A percentile compares a stretch with the other conserved stretches of the same genome.
Evolutionary conservation across 371 early-diverging fungal species (phyloP).

Genomic region (Actinomortierella wolfii): DNA sequence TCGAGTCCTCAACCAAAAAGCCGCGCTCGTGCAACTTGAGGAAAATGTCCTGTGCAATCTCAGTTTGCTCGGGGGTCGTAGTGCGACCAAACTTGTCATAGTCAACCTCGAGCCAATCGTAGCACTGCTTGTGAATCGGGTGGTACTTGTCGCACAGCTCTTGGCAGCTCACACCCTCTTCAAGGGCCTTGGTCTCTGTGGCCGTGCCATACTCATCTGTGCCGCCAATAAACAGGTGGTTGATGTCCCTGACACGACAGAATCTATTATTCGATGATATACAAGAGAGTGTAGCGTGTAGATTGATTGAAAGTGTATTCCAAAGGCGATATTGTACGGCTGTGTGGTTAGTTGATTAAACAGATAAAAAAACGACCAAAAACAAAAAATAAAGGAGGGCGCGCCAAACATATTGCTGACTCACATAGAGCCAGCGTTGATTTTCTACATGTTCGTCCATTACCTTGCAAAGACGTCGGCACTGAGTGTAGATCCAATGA

Average conservation of each 20-base stretch:
- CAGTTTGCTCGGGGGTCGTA: slow-evolving; percentile 87
- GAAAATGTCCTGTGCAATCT: slow-evolving; percentile 96
- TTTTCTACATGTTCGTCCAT: not conserved
- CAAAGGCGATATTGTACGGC: not conserved
- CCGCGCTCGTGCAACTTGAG: slow-evolving; percentile 78
- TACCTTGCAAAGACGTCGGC: slow-evolving; percentile 98
- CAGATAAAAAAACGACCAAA: not conserved
- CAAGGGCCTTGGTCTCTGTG: slow-evolving; percentile 99
- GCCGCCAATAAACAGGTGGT: slow-evolving; percentile 96
- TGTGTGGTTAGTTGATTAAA: not conserved
- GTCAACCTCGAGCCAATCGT: slow-evolving; percentile 96
- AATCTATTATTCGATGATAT: slow-evolving; percentile 56
- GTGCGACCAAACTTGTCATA: slow-evolving; percentile 99
- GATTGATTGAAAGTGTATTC: not conserved
- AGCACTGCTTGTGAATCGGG: slow-evolving; percentile 87
- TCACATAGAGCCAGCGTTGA: not conserved
- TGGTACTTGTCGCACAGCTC: slow-evolving; percentile 98
- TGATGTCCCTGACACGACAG: slow-evolving; percentile 90
- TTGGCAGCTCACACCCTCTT: slow-evolving; percentile 88
- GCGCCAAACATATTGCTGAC: not conserved
- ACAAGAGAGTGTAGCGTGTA: not conserved
- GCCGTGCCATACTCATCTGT: slow-evolving; percentile 99
- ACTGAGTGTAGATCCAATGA: slow-evolving; percentile 97
- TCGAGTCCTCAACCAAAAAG: slow-evolving; percentile 73
- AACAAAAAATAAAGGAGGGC: not conserved